Base-by-base conservation (phyloP, 148 eudicot genomes). In the Fallopia convolvulus region DNA sequence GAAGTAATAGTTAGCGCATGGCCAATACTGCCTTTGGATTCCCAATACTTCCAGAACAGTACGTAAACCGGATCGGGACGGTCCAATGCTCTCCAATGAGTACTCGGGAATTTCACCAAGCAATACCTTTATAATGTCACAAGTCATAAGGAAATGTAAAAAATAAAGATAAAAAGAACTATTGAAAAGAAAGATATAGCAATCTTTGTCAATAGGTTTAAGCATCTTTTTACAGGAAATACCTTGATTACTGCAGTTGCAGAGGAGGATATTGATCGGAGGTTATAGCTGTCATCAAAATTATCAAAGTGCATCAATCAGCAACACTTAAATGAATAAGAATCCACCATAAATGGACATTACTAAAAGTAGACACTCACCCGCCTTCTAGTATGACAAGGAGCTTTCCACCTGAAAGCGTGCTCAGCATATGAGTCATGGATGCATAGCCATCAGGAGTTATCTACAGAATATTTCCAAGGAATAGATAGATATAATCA, bases 381-480 rank as follows among this genome's bases (percentile, higher is more conserved):
- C 99, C 99, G 84, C 99, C 99, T 89, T 95, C 99, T 68, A 95
- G 94, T 60, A 95, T 90, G 73, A 93, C 97, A 70, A 95, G 94
- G 82, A 91, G 77, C 88, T 93, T 95, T 74, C 99, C 99, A 48
- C 83, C 84, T 77, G 93, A 85, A 61, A 93, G 86, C 44, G 85
- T 79, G 78, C 77, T 87, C 84, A 91, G 78, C 90, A 90, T 87
- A 72, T 93, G 83, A 63, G 99, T 85, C 99, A 95, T 92, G 83
- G 86, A 87, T 26, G 99, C 99, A 89, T 83, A 95, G 75, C 97
- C 99, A 58, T 84, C 79, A 74, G 97, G 99, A 80, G 94, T 91
- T 52, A 95, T 97, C 99, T 95, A 68, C 80, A 89, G 73, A 76
- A 40, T 18, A 40, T 68, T 68, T 68, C 10, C 72, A 68, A 68